Percentiles rank a stretch among this genome's conserved stretches.
Conservation (phyloP, 805 yeast species). For the Wickerhamiella alocasiicola region DNA sequence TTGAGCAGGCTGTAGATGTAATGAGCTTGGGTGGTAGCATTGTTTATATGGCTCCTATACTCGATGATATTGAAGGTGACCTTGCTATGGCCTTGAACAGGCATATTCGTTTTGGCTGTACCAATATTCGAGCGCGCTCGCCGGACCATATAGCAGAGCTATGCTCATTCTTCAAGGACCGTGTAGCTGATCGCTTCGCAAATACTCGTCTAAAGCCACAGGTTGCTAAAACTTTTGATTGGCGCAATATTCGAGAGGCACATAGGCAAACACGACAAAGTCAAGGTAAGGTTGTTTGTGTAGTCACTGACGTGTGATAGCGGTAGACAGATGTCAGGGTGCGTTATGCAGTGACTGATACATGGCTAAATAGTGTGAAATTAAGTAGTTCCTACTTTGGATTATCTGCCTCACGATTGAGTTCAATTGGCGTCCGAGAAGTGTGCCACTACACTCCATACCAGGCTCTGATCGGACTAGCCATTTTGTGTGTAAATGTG, state of each 20-base stretch:
- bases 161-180: constrained; percentile 20
- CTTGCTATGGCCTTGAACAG: constrained; percentile 21
- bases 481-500: too few species aligned
- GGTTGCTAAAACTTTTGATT: constrained; percentile 20
- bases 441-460: too few species aligned
- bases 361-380: too few species aligned
- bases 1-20: background rate
- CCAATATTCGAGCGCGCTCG: constrained; percentile 24
- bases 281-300: background rate
- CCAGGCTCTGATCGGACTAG: too few species aligned
- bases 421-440: too few species aligned
- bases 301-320: too few species aligned
- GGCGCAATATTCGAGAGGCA: constrained; percentile 22
- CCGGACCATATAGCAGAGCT: constrained; percentile 21
- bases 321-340: too few species aligned
- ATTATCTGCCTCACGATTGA: too few species aligned
- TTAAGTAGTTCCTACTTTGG: too few species aligned
- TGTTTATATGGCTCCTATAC: background rate
- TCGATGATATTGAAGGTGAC: constrained; percentile 14
- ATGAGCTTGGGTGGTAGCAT: constrained; percentile 1
- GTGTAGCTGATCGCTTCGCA: constrained; percentile 21
- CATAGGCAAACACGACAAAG: constrained; percentile 10
- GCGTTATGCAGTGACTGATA: too few species aligned
- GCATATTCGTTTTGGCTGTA: constrained; percentile 23
- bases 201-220: constrained; percentile 20